Evolutionary conservation across 805 yeast genomes (phyloP), one percentile per base, ranked within the genome.

Genomic region (Kluyveromyces lactis): DNA sequence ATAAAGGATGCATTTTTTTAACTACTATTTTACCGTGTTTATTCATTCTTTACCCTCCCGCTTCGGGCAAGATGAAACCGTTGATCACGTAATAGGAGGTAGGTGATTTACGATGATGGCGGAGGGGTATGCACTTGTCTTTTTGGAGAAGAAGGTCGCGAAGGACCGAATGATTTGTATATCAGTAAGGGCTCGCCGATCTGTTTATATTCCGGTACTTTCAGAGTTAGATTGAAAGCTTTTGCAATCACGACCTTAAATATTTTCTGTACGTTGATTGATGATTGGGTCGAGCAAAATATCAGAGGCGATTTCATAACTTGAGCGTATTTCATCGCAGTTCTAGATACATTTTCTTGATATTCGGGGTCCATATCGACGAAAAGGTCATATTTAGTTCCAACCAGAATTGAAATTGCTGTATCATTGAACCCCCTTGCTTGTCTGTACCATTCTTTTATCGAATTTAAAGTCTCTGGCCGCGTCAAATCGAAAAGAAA

Each of bases 381-480:
- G 59, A 90, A 89, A 46, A 79, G 65, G 57, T 90, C 98, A 61
- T 84, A 90, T 57, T 90, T 90, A 1, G 98, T 90, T 3, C 98
- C 98, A 2, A 90, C 82, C 33, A 90, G 67, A 43, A 90, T 75
- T 3, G 97, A 95, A 34, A 90, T 82, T 7, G 97, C 96, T 0
- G 89, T 81, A 55, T 80, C 77, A 62, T 90, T 90, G 56, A 86
- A 80, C 0, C 95, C 94, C 38, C 95, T 68, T 0, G 94, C 90
- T 55, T 85, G 95, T 44, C 94, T 68, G 58, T 87, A 90, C 98
- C 97, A 90, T 53, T 87, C 95, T 55, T 86, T 85, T 39, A 90
- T 72, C n/a, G 89, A 81, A 55, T 82, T 83, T 39, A 90, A 68
- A 0, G 96, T 86, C 19, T 87, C 76, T 46, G 83, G 85, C 33